Conservation (phyloP, 371 early-diverging fungal genomes). For the Mortierella sp. region DNA sequence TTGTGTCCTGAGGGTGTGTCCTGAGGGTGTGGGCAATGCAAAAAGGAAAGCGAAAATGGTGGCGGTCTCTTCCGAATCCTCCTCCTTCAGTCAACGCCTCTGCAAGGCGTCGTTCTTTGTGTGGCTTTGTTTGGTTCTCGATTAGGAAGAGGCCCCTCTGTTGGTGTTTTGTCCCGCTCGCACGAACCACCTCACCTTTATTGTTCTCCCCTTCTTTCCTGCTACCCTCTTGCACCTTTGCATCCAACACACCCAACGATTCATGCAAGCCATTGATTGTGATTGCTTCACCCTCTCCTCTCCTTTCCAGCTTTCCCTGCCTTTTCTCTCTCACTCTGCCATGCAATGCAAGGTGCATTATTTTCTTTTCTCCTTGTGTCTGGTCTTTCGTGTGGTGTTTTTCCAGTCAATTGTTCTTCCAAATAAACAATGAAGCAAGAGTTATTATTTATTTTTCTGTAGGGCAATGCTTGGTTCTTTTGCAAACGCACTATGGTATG, state of each 20-base stretch:
- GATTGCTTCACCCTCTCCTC: background rate
- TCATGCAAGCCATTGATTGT: background rate
- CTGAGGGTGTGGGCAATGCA: background rate
- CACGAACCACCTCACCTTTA: conserved; percentile 4
- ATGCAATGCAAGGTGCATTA: conserved; percentile 7
- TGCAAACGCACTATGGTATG: too few species aligned
- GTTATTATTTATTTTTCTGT: too few species aligned
- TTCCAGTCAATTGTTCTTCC: background rate
- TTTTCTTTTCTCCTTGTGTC: background rate
- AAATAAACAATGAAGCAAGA: too few species aligned
- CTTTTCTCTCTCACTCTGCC: background rate
- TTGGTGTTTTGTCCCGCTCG: background rate
- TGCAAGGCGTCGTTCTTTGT: too few species aligned
- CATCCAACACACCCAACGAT: background rate
- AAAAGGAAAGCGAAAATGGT: background rate
- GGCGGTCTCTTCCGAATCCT: background rate
- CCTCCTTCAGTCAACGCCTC: background rate
- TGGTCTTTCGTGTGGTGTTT: background rate
- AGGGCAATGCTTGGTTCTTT: too few species aligned
- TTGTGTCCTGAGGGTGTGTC: background rate
- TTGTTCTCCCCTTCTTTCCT: background rate
- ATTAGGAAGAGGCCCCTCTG: too few species aligned
- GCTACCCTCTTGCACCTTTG: background rate
- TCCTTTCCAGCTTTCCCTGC: too few species aligned
- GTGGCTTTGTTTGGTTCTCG: background rate